Base-by-base conservation (phyloP, 176 grass and related monocot genomes). In the Alopecurus myosuroides region DNA sequence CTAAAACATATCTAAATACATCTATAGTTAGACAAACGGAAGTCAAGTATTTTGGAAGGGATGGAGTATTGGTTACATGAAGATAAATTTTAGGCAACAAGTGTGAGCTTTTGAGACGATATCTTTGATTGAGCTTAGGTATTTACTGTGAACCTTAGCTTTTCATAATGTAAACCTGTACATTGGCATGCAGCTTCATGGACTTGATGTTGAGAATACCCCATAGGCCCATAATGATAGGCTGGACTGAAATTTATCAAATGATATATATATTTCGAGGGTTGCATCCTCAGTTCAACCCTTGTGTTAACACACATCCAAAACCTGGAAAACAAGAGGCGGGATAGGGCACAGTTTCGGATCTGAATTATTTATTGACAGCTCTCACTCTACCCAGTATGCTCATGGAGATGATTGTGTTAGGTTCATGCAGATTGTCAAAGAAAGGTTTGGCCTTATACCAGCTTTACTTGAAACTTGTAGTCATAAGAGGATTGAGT, bases 341-440 rank as follows among this genome's bases (percentile, higher is more conserved):
- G 29, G 50, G 25, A 33, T 67, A 45, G 11, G 2, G 4, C 39
- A 60, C 19, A 15, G 25, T 72, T 19, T 65, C 55, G 26, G 20
- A 57, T 82, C 51, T 74, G 42, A 74, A 25, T 74, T 74, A 53
- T 69, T 17, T 78, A 41, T 79, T 80, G 33, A 71, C 49, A 81
- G 11, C 18, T 63, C 53, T 74, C 19, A 36, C 34, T 75, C 23
- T 17, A 51, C 29, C 29, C 34, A 19, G 8, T 36, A 34, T 55
- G 34, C 23, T 67, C 20, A n/a, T 35, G 44, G 33, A 45, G 42
- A 79, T 63, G 55, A 56, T 42, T 66, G 34, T 15, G 15, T 34
- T 33, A 73, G 26, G 41, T 72, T 46, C 23, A 6, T 33, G 35
- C 26, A 30, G 15, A 82, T 49, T 77, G 37, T 20, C 31, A 50